Evolutionary conservation across 345 rosid species (phyloP).

Genomic region (Populus nigra): DNA sequence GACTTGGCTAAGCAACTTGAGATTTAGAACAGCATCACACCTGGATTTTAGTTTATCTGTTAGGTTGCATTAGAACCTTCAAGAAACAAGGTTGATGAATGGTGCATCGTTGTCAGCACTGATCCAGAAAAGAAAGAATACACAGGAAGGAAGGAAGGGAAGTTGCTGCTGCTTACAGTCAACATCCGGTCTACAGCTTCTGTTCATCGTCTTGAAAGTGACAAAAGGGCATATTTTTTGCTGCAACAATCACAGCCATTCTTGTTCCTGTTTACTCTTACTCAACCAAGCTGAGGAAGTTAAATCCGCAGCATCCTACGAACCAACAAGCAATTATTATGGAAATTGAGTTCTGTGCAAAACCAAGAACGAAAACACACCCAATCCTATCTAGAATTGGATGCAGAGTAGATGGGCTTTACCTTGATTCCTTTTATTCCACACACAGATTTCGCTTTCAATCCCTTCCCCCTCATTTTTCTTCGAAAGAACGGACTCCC

Average conservation of each 20-base stretch:
- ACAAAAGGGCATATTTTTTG: constrained; percentile 23
- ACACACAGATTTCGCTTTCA: background rate
- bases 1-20: constrained; percentile 26
- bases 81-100: background rate
- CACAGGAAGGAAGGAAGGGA: no score
- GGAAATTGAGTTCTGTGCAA: background rate
- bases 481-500: background rate
- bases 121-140: background rate
- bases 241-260: constrained; percentile 36
- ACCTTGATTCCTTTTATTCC: background rate
- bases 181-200: constrained; percentile 11
- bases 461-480: background rate
- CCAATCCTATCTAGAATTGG: background rate
- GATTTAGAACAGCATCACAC: constrained; percentile 12
- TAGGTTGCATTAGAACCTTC: background rate
- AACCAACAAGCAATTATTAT: background rate
- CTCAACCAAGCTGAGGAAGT: background rate
- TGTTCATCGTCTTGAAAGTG: constrained; percentile 4
- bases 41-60: constrained; percentile 37
- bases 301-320: constrained; percentile 1
- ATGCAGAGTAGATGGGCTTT: background rate
- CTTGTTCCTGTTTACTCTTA: background rate
- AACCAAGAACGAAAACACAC: background rate
- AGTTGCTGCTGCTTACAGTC: constrained; percentile 23
- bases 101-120: background rate